These are phyloP conservation scores for Mycena indigotica DNA, from an alignment of 768 basidiomycete species.

Conservation along the genomic window DNA sequence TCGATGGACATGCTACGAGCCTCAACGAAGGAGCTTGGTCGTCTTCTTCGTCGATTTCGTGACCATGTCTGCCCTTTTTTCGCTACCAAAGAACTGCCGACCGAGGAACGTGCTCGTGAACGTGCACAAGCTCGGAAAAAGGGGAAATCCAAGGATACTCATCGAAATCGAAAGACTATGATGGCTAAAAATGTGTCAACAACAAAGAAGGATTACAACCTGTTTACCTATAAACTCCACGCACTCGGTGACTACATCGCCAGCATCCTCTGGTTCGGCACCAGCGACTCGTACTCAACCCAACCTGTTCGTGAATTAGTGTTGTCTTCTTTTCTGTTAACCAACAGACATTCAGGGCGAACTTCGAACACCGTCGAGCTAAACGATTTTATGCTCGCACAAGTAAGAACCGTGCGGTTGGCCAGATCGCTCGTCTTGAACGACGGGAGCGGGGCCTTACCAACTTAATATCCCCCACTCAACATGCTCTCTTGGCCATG, in stretches of 20 bases:
- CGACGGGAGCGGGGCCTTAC: slow-evolving; percentile 4
- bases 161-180: slow-evolving; percentile 2
- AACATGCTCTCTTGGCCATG: background rate
- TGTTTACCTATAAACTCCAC: slow-evolving; percentile 42
- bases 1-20: slow-evolving; percentile 31
- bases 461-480: background rate
- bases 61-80: slow-evolving; percentile 27
- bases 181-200: background rate
- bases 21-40: slow-evolving; percentile 29
- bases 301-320: slow-evolving; percentile 35
- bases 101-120: slow-evolving; percentile 36
- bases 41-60: slow-evolving; percentile 31
- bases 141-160: slow-evolving; percentile 1
- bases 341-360: slow-evolving; percentile 42
- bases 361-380: slow-evolving; percentile 33
- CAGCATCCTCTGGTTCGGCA: slow-evolving; percentile 33
- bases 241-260: slow-evolving; percentile 38
- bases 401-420: slow-evolving; percentile 28
- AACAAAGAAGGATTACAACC: slow-evolving; percentile 29
- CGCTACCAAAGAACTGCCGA: slow-evolving; percentile 38
- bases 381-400: slow-evolving; percentile 37
- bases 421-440: slow-evolving; percentile 27
- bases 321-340: background rate
- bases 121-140: slow-evolving; percentile 16
- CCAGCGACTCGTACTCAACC: slow-evolving; percentile 34